Percentiles rank a stretch among this genome's conserved stretches.
phyloP scores from a whole-genome alignment of 2,329 filamentous ascomycete species.

The Penicillium oxalicum region DNA sequence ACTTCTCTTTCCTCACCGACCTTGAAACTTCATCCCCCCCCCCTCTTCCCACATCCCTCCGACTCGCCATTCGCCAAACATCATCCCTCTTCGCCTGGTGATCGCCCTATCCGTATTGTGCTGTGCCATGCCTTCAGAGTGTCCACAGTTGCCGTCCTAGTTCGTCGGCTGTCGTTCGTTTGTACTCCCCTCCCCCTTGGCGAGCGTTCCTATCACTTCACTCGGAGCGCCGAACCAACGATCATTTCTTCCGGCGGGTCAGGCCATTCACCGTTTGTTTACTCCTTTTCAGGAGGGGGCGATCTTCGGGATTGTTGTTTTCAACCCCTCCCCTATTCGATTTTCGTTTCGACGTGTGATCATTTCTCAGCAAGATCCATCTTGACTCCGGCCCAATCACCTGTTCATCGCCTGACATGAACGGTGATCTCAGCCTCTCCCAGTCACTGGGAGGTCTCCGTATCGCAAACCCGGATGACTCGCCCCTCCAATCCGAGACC shows the following conservation, averaged over 20 bases:
- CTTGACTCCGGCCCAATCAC: neutral
- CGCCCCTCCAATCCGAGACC: conserved; percentile 40
- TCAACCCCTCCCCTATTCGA: neutral
- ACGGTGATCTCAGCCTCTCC: conserved; percentile 86
- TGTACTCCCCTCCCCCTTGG: neutral
- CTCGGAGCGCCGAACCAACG: neutral
- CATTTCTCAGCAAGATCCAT: too few relatives aligned
- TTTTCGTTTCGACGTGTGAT: neutral
- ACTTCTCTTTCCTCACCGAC: too few relatives aligned
- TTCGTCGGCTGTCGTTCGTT: conserved; percentile 21
- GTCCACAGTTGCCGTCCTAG: conserved; percentile 29
- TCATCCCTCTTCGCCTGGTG: neutral
- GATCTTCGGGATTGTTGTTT: neutral
- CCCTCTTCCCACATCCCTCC: conserved; percentile 5
- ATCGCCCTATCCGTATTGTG: conserved; percentile 6
- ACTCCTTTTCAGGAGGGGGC: too few relatives aligned
- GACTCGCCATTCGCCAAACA: neutral
- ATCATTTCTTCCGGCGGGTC: conserved; percentile 1
- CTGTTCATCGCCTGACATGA: conserved; percentile 57
- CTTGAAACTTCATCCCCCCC: neutral
- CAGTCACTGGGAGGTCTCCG: conserved; percentile 88
- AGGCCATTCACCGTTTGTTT: conserved; percentile 3
- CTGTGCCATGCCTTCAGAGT: conserved; percentile 29
- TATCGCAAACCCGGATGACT: conserved; percentile 92
- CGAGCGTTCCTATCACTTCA: conserved; percentile 1